A percentile compares a stretch with the other conserved stretches of the same genome.
Evolutionary conservation across 1,284 basidiomycete genomes (phyloP).

Genomic region (Malassezia dermatis): DNA sequence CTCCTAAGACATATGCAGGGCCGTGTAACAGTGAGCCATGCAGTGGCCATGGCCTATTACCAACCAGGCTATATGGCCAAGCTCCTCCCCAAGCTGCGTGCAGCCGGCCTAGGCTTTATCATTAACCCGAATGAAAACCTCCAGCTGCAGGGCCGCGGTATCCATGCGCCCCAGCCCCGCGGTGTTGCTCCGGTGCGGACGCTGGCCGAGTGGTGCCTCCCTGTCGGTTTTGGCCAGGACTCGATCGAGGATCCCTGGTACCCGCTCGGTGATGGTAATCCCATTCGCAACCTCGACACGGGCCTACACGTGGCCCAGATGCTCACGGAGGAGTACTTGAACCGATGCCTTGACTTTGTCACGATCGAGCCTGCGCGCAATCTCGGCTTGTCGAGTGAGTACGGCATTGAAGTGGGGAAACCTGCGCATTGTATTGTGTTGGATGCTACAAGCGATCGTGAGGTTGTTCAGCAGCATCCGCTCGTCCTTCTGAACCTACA

Average conservation of each 20-base stretch:
- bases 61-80: conserved; percentile 2
- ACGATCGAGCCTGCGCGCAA: background rate
- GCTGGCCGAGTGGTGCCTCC: background rate
- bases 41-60: conserved; percentile 4
- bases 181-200: background rate
- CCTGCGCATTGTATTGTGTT: background rate
- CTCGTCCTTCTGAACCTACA: background rate
- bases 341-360: conserved; percentile 1
- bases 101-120: background rate
- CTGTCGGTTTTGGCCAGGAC: background rate
- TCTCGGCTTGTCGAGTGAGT: background rate
- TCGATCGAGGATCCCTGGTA: conserved; percentile 6
- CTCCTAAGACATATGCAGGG: background rate
- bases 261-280: background rate
- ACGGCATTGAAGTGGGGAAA: background rate
- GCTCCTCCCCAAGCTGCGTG: background rate
- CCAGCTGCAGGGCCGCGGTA: conserved; percentile 2
- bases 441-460: background rate
- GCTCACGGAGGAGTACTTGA: background rate
- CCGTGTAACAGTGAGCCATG: conserved; percentile 1
- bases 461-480: background rate
- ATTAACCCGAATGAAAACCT: conserved; percentile 1
- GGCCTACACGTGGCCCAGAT: conserved; percentile 1
- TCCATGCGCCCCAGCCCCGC: background rate
- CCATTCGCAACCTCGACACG: conserved; percentile 1